These are phyloP conservation scores for Combretum micranthum DNA, from an alignment of 345 rosid genomes.

Conservation along the genomic window DNA sequence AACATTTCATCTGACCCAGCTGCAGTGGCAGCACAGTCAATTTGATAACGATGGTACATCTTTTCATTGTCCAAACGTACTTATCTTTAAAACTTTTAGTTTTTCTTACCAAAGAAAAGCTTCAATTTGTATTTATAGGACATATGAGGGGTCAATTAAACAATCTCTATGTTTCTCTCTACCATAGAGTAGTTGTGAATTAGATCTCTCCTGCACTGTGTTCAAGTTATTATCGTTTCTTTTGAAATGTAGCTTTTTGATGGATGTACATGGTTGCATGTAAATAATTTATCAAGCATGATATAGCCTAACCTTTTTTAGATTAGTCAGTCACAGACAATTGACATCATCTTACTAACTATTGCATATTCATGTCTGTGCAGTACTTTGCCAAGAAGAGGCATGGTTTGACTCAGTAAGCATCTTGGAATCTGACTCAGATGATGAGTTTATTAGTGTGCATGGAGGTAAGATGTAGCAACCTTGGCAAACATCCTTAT, in stretches of 20 bases:
- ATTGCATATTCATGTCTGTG: background rate
- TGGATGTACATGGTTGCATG: background rate
- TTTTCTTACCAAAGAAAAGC: background rate
- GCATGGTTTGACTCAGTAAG: slow-evolving; percentile 76
- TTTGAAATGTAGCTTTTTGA: too few relatives aligned
- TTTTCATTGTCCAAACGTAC: background rate
- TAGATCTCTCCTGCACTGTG: too few relatives aligned
- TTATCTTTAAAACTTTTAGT: background rate
- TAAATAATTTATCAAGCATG: background rate
- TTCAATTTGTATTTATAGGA: too few relatives aligned
- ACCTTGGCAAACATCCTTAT: background rate
- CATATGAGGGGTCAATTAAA: too few relatives aligned
- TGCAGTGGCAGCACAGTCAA: slow-evolving; percentile 51
- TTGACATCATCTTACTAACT: too few relatives aligned
- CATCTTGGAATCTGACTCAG: slow-evolving; percentile 80
- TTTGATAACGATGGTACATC: slow-evolving; percentile 30
- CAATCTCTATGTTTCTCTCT: too few relatives aligned
- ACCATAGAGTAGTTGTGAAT: too few relatives aligned
- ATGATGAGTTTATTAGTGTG: slow-evolving; percentile 71
- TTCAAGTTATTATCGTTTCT: too few relatives aligned
- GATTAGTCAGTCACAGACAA: background rate
- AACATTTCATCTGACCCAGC: slow-evolving; percentile 46
- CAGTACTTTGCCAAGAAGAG: slow-evolving; percentile 59
- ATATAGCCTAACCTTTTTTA: background rate
- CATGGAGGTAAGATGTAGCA: slow-evolving; percentile 47